phyloP scores from a whole-genome alignment of 75 land plant genomes.

The Isoetes taiwanensis region DNA sequence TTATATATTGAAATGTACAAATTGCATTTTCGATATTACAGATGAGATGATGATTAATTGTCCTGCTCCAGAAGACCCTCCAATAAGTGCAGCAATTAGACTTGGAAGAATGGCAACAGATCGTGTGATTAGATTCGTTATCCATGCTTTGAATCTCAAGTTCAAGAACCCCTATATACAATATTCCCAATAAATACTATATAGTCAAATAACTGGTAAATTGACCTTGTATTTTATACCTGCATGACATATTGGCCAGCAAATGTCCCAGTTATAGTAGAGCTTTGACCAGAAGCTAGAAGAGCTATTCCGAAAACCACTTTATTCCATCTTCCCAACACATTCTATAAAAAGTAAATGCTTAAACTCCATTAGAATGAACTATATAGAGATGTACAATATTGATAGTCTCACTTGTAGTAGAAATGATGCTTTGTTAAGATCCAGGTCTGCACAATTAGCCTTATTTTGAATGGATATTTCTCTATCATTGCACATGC shows the following conservation, averaged over 20 bases:
- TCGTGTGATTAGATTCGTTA: background rate
- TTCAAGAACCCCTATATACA: slow-evolving; percentile 1
- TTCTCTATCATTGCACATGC: background rate
- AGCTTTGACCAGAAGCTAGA: slow-evolving; percentile 7
- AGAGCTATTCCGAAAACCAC: background rate
- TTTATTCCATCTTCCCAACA: slow-evolving; percentile 3
- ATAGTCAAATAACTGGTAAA: no score
- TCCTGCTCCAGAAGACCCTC: background rate
- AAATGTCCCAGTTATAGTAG: background rate
- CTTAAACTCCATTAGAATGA: background rate
- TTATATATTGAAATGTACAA: background rate
- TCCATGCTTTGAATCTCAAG: slow-evolving; percentile 6
- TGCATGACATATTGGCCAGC: slow-evolving; percentile 8
- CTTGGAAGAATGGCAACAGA: slow-evolving; percentile 4
- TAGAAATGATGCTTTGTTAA: slow-evolving; percentile 3
- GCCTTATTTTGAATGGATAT: background rate
- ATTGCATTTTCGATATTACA: background rate
- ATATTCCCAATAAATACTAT: no score
- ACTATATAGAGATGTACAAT: background rate
- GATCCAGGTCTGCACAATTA: background rate
- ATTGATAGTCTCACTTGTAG: background rate
- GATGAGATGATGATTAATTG: background rate
- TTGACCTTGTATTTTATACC: no score
- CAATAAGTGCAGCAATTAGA: slow-evolving; percentile 4
- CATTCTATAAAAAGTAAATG: background rate